A percentile compares a stretch with the other conserved stretches of the same genome.
Conservation (phyloP, 2,329 filamentous ascomycete species). For the Venturia pyrina region DNA sequence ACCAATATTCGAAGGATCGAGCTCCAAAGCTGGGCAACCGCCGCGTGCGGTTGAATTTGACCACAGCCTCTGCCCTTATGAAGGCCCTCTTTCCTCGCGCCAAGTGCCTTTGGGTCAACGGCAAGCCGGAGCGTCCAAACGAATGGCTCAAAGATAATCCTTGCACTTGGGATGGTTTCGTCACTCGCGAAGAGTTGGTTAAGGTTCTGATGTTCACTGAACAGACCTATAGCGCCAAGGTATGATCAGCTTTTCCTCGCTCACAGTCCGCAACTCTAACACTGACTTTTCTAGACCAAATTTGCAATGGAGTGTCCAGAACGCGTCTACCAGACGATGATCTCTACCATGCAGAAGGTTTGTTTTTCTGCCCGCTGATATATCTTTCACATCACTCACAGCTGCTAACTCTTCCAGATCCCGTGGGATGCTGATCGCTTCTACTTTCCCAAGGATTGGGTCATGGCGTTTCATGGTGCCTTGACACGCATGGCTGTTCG, state of each 20-base stretch:
- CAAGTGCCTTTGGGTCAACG: slow-evolving; percentile 34
- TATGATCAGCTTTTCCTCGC: not conserved
- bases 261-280: not conserved
- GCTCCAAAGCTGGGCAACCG: slow-evolving; percentile 1
- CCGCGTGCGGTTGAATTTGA: slow-evolving; percentile 31
- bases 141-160: slow-evolving; percentile 26
- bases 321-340: slow-evolving; percentile 5
- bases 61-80: slow-evolving; percentile 39
- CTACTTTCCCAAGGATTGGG: slow-evolving; percentile 7
- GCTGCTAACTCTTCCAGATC: not conserved
- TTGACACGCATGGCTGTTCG: slow-evolving; percentile 4
- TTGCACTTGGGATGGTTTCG: slow-evolving; percentile 40
- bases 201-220: slow-evolving; percentile 13
- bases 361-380: not conserved
- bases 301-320: not conserved
- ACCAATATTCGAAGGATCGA: not conserved
- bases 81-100: slow-evolving; percentile 41
- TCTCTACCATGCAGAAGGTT: slow-evolving; percentile 6
- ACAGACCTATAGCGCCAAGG: slow-evolving; percentile 1
- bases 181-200: slow-evolving; percentile 41
- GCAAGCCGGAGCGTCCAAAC: slow-evolving; percentile 29
- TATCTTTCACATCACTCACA: not conserved
- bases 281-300: not conserved
- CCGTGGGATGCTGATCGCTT: slow-evolving; percentile 4
- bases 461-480: not conserved